Conservation (phyloP, 2,329 filamentous ascomycete species). For the Cucurbitaria berberidis region DNA sequence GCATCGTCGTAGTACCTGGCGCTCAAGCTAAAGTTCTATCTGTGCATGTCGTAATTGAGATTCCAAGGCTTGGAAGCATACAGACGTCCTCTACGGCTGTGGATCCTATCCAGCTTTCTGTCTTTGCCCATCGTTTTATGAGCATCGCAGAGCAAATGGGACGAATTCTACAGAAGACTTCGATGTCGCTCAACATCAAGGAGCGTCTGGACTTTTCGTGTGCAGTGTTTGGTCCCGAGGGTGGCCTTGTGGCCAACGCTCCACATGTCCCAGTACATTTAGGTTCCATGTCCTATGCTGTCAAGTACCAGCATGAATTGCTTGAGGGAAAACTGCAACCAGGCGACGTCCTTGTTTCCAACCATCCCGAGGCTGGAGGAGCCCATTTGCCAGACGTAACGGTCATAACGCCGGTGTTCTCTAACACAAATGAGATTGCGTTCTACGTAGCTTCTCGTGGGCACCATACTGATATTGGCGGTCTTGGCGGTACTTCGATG, state of each 20-base stretch:
- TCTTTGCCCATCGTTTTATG: slow-evolving; percentile 65
- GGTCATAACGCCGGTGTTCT: slow-evolving; percentile 51
- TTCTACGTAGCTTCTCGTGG: slow-evolving; percentile 44
- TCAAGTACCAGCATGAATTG: slow-evolving; percentile 48
- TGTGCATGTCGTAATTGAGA: neutral
- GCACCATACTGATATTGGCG: slow-evolving; percentile 56
- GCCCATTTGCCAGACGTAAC: slow-evolving; percentile 53
- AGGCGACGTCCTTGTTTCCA: slow-evolving; percentile 52
- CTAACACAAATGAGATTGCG: slow-evolving; percentile 25
- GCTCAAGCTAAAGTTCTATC: slow-evolving; percentile 60
- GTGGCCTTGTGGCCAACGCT: slow-evolving; percentile 53
- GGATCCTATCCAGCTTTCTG: slow-evolving; percentile 60
- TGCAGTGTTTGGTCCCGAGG: slow-evolving; percentile 52
- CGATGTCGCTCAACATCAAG: slow-evolving; percentile 59
- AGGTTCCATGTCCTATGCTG: slow-evolving; percentile 53
- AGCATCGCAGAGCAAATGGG: slow-evolving; percentile 66
- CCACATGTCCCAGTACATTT: slow-evolving; percentile 53
- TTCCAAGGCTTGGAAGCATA: neutral
- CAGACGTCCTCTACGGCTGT: neutral
- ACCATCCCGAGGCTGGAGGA: slow-evolving; percentile 50
- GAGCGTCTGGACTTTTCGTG: slow-evolving; percentile 55
- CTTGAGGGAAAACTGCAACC: slow-evolving; percentile 41
- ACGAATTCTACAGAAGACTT: slow-evolving; percentile 61
- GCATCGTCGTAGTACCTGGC: slow-evolving; percentile 80
- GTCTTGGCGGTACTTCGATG: slow-evolving; percentile 48